Percentiles rank a stretch among this genome's conserved stretches.
Conservation (phyloP, 768 basidiomycete genomes). For the Nevesoporus exiguus region DNA sequence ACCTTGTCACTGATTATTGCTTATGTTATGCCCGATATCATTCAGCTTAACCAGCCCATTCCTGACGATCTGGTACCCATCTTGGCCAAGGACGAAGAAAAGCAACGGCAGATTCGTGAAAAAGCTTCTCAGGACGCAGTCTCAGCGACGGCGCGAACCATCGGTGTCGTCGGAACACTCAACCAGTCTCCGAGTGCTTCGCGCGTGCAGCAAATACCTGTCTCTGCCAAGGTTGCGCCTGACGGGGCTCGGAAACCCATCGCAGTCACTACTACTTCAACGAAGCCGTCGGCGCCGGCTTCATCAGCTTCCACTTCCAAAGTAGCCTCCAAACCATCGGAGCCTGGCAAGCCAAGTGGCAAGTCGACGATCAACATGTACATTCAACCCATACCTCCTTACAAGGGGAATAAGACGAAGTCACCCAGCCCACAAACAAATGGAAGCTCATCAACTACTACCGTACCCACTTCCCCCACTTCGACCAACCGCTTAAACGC, state of each 20-base stretch:
- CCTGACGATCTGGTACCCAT: constrained; percentile 93
- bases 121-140: constrained; percentile 68
- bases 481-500: constrained; percentile 72
- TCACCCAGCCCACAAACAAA: constrained; percentile 30
- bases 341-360: constrained; percentile 36
- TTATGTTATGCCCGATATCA: neutral
- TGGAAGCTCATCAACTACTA: constrained; percentile 32
- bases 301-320: constrained; percentile 31
- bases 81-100: constrained; percentile 90
- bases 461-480: constrained; percentile 50
- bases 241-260: constrained; percentile 29
- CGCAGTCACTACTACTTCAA: constrained; percentile 19
- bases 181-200: constrained; percentile 47
- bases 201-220: constrained; percentile 34
- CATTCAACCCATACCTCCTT: constrained; percentile 90
- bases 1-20: neutral
- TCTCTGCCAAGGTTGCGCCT: constrained; percentile 29
- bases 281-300: constrained; percentile 31
- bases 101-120: constrained; percentile 78
- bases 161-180: constrained; percentile 47
- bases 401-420: constrained; percentile 59
- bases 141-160: constrained; percentile 64
- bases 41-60: constrained; percentile 88
- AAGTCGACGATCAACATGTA: constrained; percentile 63
- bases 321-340: constrained; percentile 27